Percentiles rank a stretch among this genome's conserved stretches.
Conservation (phyloP, 768 basidiomycete genomes). For the Lentinula boryana region DNA sequence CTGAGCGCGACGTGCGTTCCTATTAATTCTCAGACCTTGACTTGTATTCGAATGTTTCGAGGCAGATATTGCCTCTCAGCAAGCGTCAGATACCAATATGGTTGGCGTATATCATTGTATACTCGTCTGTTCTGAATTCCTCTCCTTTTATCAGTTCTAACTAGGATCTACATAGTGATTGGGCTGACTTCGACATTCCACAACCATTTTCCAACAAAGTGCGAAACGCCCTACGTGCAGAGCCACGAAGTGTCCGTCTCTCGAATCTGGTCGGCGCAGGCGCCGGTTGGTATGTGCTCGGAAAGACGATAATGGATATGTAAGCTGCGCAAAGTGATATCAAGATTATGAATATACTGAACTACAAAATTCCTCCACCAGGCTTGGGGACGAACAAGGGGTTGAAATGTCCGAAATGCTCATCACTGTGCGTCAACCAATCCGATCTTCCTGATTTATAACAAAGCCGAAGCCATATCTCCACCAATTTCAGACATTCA, state of each 20-base stretch:
- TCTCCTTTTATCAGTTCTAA: neutral
- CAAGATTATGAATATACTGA: neutral
- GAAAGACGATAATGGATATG: slow-evolving; percentile 82
- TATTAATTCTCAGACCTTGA: slow-evolving; percentile 4
- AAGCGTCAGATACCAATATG: slow-evolving; percentile 87
- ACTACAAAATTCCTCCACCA: slow-evolving; percentile 22
- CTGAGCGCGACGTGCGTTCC: slow-evolving; percentile 68
- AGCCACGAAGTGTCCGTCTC: slow-evolving; percentile 78
- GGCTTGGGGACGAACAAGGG: slow-evolving; percentile 71
- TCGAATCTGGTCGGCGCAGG: slow-evolving; percentile 81
- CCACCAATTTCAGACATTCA: slow-evolving; percentile 54
- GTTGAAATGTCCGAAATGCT: slow-evolving; percentile 68
- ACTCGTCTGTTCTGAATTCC: slow-evolving; percentile 45
- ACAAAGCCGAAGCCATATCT: slow-evolving; percentile 2
- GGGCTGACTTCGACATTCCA: slow-evolving; percentile 86
- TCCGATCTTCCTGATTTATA: neutral
- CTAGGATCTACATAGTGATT: slow-evolving; percentile 48
- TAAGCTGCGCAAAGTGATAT: slow-evolving; percentile 24
- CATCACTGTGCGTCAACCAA: slow-evolving; percentile 44
- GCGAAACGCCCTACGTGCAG: slow-evolving; percentile 83
- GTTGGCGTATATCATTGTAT: slow-evolving; percentile 83
- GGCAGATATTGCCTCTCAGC: slow-evolving; percentile 67
- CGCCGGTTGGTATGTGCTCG: slow-evolving; percentile 90
- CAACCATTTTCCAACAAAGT: slow-evolving; percentile 71
- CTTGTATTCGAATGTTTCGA: slow-evolving; percentile 9